Evolutionary conservation across 192 early-diverging fungal species (phyloP).

Genomic region (Diversispora eburnea): DNA sequence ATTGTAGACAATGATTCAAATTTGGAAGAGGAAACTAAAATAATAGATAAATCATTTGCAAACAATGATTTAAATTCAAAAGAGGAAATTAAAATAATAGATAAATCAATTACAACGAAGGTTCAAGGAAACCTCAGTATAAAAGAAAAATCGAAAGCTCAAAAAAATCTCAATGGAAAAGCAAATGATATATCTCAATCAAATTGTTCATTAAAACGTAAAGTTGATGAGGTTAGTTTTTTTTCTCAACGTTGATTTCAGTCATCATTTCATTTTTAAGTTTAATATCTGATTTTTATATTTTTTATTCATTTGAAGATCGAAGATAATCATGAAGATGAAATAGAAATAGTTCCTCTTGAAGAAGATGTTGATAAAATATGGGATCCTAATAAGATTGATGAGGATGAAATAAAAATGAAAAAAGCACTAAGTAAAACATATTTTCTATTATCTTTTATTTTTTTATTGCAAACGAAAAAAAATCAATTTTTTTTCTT

Average conservation of each 20-base stretch:
- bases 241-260: not conserved
- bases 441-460: conserved; percentile 20
- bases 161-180: conserved; percentile 30
- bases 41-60: not conserved
- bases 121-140: no score
- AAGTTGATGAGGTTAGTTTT: conserved; percentile 43
- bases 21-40: conserved; percentile 30
- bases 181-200: conserved; percentile 32
- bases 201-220: conserved; percentile 48
- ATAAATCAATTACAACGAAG: no score
- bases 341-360: conserved; percentile 55
- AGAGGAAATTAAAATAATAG: conserved; percentile 6
- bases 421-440: conserved; percentile 43
- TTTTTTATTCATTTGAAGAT: conserved; percentile 22
- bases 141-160: no score
- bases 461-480: not conserved
- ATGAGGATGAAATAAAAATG: conserved; percentile 52
- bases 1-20: not conserved
- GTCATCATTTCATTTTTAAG: not conserved
- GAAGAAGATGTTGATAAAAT: conserved; percentile 45
- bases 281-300: not conserved
- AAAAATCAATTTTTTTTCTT: not conserved
- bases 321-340: conserved; percentile 47
- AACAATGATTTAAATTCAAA: conserved; percentile 30
- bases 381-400: conserved; percentile 59